A percentile compares a stretch with the other conserved stretches of the same genome.
Conservation (phyloP, 2,329 filamentous ascomycete species). For the Colletotrichum echinochloae region DNA sequence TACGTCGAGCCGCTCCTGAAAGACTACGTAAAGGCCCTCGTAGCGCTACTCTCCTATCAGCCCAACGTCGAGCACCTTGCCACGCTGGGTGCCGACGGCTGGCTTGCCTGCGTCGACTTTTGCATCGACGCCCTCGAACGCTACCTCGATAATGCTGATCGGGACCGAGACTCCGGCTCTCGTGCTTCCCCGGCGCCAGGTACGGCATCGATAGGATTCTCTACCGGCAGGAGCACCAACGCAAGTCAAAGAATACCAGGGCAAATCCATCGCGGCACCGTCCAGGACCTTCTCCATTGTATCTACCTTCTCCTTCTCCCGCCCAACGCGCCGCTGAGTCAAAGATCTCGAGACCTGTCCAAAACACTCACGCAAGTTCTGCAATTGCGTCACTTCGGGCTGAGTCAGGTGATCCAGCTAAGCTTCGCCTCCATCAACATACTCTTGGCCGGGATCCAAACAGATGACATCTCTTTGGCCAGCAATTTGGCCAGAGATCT, state of each 20-base stretch:
- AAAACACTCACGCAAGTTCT: conserved; percentile 71
- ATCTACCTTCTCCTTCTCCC: conserved; percentile 72
- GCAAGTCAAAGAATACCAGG: conserved; percentile 42
- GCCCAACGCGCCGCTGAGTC: conserved; percentile 74
- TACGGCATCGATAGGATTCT: conserved; percentile 47
- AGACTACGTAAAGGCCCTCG: conserved; percentile 83
- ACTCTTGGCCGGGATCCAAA: conserved; percentile 73
- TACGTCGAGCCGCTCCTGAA: conserved; percentile 77
- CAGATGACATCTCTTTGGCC: conserved; percentile 75
- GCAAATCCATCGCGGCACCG: conserved; percentile 41
- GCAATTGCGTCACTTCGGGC: conserved; percentile 66
- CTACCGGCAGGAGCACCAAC: conserved; percentile 46
- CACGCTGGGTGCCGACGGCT: conserved; percentile 66
- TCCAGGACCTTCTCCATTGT: conserved; percentile 71
- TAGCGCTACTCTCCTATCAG: conserved; percentile 75
- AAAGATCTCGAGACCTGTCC: conserved; percentile 68
- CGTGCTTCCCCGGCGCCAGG: conserved; percentile 62
- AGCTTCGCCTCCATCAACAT: conserved; percentile 82
- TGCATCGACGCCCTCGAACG: conserved; percentile 72
- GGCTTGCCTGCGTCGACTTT: conserved; percentile 78
- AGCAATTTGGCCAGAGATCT: conserved; percentile 70
- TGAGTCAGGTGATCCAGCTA: conserved; percentile 75
- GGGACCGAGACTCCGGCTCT: conserved; percentile 52
- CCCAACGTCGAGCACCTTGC: conserved; percentile 85
- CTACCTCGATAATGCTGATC: conserved; percentile 59